Evolutionary conservation across 1,284 basidiomycete genomes (phyloP).

Genomic region (Schizophyllum commune): DNA sequence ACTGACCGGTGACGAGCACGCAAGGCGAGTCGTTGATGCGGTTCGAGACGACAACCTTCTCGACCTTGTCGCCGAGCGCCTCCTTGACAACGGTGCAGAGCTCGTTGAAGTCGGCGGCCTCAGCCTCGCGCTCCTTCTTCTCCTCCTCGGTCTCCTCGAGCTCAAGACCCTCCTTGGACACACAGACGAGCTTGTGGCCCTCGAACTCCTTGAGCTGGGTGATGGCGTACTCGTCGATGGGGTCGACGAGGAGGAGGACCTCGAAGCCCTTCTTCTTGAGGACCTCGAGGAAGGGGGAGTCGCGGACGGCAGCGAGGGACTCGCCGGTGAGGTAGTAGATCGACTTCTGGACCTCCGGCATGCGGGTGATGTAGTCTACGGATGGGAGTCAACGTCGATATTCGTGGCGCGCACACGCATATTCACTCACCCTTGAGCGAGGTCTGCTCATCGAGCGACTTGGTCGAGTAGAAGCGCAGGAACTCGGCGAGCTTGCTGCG

Average conservation of each 20-base stretch:
- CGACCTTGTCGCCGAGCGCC: constrained; percentile 97
- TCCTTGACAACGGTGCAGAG: constrained; percentile 97
- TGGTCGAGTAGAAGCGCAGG: constrained; percentile 98
- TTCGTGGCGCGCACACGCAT: background rate
- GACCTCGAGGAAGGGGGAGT: constrained; percentile 98
- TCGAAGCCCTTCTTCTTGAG: constrained; percentile 99
- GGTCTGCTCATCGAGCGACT: constrained; percentile 86
- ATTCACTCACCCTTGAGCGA: constrained; percentile 79
- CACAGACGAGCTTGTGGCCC: constrained; percentile 95
- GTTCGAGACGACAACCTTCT: constrained; percentile 99
- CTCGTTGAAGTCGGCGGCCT: constrained; percentile 79
- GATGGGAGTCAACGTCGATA: constrained; percentile 6
- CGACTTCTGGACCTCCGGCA: constrained; percentile 99
- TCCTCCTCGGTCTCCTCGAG: constrained; percentile 99
- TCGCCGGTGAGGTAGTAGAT: constrained; percentile 99
- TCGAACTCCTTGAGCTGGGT: constrained; percentile 99
- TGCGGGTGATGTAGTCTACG: constrained; percentile 97
- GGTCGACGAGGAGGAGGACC: constrained; percentile 95
- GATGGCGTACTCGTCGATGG: constrained; percentile 96
- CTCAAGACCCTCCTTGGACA: constrained; percentile 99
- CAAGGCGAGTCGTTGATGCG: constrained; percentile 95
- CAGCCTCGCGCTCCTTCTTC: constrained; percentile 88
- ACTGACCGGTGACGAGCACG: constrained; percentile 96
- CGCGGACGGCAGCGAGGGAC: constrained; percentile 84
- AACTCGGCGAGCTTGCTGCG: constrained; percentile 99